These are phyloP conservation scores for Candida tropicalis DNA, from an alignment of 1,139 yeast species.

Conservation along the genomic window DNA sequence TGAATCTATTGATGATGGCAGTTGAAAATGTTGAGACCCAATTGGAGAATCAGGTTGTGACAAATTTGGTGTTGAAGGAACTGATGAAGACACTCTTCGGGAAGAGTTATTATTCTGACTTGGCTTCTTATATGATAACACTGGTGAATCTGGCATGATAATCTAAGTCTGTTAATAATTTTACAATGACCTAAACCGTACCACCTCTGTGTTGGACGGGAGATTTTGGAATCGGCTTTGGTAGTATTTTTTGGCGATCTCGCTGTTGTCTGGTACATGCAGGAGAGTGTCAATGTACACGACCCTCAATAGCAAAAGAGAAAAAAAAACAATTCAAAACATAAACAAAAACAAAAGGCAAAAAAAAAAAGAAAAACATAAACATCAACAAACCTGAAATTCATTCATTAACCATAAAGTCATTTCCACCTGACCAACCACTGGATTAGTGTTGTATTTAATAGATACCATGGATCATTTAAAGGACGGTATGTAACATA, in stretches of 20 bases:
- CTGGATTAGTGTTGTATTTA: too few species aligned
- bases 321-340: background rate
- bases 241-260: too few species aligned
- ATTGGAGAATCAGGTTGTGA: constrained; percentile 10
- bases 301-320: background rate
- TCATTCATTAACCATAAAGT: too few species aligned
- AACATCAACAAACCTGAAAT: background rate
- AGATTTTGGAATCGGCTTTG: too few species aligned
- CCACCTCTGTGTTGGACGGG: too few species aligned
- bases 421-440: too few species aligned
- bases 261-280: background rate
- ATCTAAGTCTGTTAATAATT: too few species aligned
- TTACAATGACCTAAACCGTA: too few species aligned
- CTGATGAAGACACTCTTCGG: constrained; percentile 9
- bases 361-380: background rate
- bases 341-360: constrained; percentile 2
- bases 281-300: background rate
- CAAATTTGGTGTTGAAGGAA: constrained; percentile 4
- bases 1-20: constrained; percentile 14
- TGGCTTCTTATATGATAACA: constrained; percentile 34
- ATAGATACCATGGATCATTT: constrained; percentile 13
- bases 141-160: constrained; percentile 28
- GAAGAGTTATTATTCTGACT: constrained; percentile 5
- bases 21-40: constrained; percentile 10
- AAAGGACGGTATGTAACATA: constrained; percentile 15